Evolutionary conservation across 2,329 filamentous ascomycete species (phyloP), one percentile per base, ranked within the genome.

Genomic region (Pestalotiopsis sp.): DNA sequence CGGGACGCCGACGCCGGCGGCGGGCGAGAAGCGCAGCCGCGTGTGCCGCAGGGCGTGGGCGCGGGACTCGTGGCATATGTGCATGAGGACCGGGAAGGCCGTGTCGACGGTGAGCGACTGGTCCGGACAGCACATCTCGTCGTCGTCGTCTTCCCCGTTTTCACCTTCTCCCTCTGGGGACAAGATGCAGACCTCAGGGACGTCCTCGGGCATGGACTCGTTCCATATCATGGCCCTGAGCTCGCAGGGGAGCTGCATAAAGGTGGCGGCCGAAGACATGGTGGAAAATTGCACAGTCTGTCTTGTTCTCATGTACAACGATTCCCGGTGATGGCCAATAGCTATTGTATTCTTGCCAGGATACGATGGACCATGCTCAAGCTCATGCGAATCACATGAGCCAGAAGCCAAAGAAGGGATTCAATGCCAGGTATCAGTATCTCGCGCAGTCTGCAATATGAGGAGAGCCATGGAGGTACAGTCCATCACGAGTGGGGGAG

Each of bases 31-130:
- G 61, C 39, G 61, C 11, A 64, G 39, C 20, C 39, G 36, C 17
- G 61, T 27, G 2, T 13, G 49, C 3, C 12, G 13, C 4, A 59
- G 12, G 49, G 49, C 64, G 64, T 39, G 38, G 7, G 7, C 20
- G 6, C 64, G 49, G n/a, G 49, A n/a, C 52, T 66, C 64, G 45
- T 38, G 49, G 25, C 64, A 66, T 4, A 66, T 17, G 64, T 66
- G 64, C 64, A 66, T 66, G 27, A 66, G 49, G 14, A 66, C 49
- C 20, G 64, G 49, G 27, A 66, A 66, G 49, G 64, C 64, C 12
- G 64, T 66, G 52, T 66, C 52, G 49, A 66, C 64, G 11, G 36
- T n/a, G 5, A 25, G 25, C 11, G 31, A n/a, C 27, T 25, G 14
- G 59, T 2, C n/a, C 14, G 4, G 13, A 1, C 5, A 3, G 36